Conservation (phyloP, 2,329 filamentous ascomycete species). For the Fusarium verticillioides region DNA sequence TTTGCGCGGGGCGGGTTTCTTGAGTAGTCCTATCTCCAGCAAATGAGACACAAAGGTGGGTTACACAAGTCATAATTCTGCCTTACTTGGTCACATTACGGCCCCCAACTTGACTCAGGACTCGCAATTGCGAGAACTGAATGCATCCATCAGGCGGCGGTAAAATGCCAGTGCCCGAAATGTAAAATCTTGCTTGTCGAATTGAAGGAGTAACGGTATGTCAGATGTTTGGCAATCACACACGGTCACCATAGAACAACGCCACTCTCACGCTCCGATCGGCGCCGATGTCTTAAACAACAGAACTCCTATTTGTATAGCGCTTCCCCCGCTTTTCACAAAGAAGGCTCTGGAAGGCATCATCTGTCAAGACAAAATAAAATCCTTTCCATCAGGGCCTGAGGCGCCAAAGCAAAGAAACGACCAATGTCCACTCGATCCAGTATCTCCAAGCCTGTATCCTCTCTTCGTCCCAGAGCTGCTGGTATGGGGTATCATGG, state of each 20-base stretch:
- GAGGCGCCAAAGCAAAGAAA: background rate
- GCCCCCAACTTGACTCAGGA: background rate
- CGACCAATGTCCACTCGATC: background rate
- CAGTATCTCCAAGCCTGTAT: background rate
- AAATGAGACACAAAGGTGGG: background rate
- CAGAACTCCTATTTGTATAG: background rate
- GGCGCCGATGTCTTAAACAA: background rate
- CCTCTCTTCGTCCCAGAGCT: no score
- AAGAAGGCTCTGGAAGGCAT: no score
- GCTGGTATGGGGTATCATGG: rapidly evolving
- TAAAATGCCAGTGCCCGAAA: background rate
- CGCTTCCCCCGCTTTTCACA: background rate
- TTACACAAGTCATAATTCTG: background rate
- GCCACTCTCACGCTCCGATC: background rate
- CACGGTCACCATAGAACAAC: background rate
- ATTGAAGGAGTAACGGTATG: background rate
- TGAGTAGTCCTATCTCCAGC: background rate
- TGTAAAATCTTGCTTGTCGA: no score
- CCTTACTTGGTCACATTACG: background rate
- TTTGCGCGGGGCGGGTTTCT: background rate
- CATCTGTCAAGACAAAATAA: no score
- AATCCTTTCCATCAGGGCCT: no score
- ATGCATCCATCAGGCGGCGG: background rate
- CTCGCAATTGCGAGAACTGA: rapidly evolving
- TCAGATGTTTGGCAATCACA: background rate